Evolutionary conservation across 2,329 filamentous ascomycete species (phyloP), one percentile per base, ranked within the genome.

Genomic region (Clonostachys rhizophaga): DNA sequence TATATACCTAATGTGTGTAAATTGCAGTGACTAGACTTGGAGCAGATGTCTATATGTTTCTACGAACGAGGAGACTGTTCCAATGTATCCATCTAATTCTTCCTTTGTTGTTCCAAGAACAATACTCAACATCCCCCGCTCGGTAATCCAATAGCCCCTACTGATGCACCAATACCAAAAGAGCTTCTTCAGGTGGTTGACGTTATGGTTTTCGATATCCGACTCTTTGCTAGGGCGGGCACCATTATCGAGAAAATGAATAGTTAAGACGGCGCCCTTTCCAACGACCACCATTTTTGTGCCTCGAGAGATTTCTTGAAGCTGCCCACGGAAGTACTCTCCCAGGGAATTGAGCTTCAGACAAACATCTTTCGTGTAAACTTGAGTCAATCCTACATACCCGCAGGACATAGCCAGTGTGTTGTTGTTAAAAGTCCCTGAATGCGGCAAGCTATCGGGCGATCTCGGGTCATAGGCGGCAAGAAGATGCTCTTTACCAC

Each of bases 401-500:
- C 82, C 83, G 7, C 78, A 76, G 20, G 70, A 66, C 70, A 85
- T 86, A 2, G 75, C 75, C 7, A 85, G 62, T 1, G 64, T 64
- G 58, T 87, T 87, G 57, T 88, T 87, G 59, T 86, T 86, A 60
- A 84, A 86, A 0, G 83, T 86, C 2, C 83, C 83, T 0, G 81
- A 78, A 54, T 86, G 82, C 0, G 68, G 58, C 11, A 82, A 62
- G 1, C 62, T 58, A 3, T 58, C 64, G 2, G 59, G 49, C 1
- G 60, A 56, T 11, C 71, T 58, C 9, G 78, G 78, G 53, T 81
- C 76, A 54, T 78, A 85, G 8, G 76, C 58, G 0, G 62, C 60
- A 79, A 87, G 85, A 50, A 87, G 71, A 6, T 79, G 73, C 39
- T 58, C 58, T 20, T 71, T 68, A 1, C 84, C 84, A 1, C 84